Evolutionary conservation across 1,139 yeast genomes (phyloP).

Genomic region (Debaryomyces singareniensis): DNA sequence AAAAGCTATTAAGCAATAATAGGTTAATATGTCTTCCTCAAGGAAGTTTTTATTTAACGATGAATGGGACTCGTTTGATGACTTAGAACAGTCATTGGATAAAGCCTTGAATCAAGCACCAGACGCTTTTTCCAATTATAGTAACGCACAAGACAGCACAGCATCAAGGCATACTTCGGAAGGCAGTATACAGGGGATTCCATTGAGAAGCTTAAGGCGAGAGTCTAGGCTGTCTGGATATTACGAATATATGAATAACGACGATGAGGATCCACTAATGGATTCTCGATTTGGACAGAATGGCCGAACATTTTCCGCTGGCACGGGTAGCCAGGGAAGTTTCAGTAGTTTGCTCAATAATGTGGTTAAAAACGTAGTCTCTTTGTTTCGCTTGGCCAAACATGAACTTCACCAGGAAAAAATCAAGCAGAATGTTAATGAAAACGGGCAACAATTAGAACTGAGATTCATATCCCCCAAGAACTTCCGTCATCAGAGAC

Average conservation of each 20-base stretch:
- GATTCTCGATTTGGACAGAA: slow-evolving; percentile 5
- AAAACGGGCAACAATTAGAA: slow-evolving; percentile 7
- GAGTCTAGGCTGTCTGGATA: slow-evolving; percentile 1
- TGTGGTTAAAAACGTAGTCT: slow-evolving; percentile 5
- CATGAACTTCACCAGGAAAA: slow-evolving; percentile 23
- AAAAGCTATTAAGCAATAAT: too few relatives aligned
- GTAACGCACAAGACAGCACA: slow-evolving; percentile 7
- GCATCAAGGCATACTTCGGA: slow-evolving; percentile 14
- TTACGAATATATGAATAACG: slow-evolving; percentile 6
- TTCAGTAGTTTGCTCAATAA: not conserved
- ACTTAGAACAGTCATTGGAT: slow-evolving; percentile 38
- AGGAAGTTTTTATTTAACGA: slow-evolving; percentile 12
- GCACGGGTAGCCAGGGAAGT: not conserved
- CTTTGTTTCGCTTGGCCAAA: slow-evolving; percentile 20
- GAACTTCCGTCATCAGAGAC: slow-evolving; percentile 15
- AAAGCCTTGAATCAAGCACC: slow-evolving; percentile 37
- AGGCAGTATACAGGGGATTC: slow-evolving; percentile 23
- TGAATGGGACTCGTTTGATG: slow-evolving; percentile 32
- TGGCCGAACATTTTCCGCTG: not conserved
- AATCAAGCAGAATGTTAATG: slow-evolving; percentile 9
- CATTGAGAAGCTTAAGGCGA: slow-evolving; percentile 16
- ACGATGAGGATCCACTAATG: slow-evolving; percentile 27
- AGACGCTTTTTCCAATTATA: slow-evolving; percentile 19
- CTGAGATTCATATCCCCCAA: slow-evolving; percentile 36
- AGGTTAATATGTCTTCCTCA: slow-evolving; percentile 8